Evolutionary conservation across 441 rosid genomes (phyloP).

Genomic region (Gossypium aridum): DNA sequence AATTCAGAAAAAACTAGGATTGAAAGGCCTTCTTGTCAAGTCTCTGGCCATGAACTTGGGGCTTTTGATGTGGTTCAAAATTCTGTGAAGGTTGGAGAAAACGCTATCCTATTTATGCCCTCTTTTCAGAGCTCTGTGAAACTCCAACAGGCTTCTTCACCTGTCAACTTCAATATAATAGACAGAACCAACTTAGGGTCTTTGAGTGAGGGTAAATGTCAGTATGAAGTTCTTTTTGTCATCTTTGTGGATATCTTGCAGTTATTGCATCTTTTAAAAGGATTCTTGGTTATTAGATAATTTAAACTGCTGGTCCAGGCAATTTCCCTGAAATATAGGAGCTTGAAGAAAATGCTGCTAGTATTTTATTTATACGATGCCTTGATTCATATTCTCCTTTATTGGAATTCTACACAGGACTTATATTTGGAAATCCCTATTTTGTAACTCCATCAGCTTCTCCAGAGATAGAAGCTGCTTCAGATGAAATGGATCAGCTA

Average conservation of each 20-base stretch:
- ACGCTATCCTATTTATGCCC: slow-evolving; percentile 50
- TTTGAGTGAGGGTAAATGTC: slow-evolving; percentile 65
- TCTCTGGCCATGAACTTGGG: slow-evolving; percentile 43
- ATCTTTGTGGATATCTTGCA: neutral
- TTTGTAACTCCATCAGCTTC: slow-evolving; percentile 62
- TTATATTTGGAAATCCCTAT: slow-evolving; percentile 59
- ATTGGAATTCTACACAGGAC: slow-evolving; percentile 37
- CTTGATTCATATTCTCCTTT: slow-evolving; percentile 5
- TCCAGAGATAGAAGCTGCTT: slow-evolving; percentile 47
- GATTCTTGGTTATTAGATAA: neutral
- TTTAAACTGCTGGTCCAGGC: neutral
- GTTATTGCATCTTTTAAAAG: neutral
- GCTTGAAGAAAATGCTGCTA: neutral
- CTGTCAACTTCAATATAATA: slow-evolving; percentile 50
- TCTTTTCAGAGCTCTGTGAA: slow-evolving; percentile 37
- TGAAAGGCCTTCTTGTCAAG: slow-evolving; percentile 42
- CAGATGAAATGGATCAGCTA: slow-evolving; percentile 53
- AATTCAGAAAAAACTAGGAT: slow-evolving; percentile 23
- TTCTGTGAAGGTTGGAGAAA: slow-evolving; percentile 66
- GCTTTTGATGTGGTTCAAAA: slow-evolving; percentile 42
- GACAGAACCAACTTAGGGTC: slow-evolving; percentile 63
- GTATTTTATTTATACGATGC: neutral
- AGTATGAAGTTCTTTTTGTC: neutral
- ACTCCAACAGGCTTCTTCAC: slow-evolving; percentile 42
- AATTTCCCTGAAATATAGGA: neutral